These are phyloP conservation scores for Stemphylium beticola DNA, from an alignment of 2,329 filamentous ascomycete genomes.

Conservation along the genomic window DNA sequence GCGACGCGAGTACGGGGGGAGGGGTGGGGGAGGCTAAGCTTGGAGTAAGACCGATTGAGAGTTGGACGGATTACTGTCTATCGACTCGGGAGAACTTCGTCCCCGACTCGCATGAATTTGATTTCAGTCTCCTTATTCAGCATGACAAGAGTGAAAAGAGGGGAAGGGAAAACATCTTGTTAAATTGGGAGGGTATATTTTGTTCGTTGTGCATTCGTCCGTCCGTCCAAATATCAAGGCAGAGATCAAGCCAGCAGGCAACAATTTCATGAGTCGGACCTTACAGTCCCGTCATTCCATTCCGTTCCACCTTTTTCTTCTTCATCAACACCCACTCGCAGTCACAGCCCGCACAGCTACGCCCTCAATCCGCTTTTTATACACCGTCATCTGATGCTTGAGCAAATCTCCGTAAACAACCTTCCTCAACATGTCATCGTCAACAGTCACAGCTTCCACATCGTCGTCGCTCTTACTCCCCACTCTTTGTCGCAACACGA, in stretches of 20 bases:
- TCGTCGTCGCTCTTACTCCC: conserved; percentile 53
- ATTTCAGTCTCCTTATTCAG: not conserved
- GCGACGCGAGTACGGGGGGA: no score
- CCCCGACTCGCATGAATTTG: not conserved
- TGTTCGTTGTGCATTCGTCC: not conserved
- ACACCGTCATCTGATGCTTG: conserved; percentile 80
- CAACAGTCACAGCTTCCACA: conserved; percentile 71
- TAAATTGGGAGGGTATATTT: no score
- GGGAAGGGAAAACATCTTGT: no score
- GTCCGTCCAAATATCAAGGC: not conserved
- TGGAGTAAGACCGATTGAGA: not conserved
- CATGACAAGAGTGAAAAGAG: no score
- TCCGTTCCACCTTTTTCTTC: not conserved
- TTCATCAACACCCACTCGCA: conserved; percentile 39
- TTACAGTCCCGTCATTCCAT: not conserved
- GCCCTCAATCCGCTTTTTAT: conserved; percentile 72
- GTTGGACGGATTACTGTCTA: not conserved
- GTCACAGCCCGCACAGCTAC: conserved; percentile 74
- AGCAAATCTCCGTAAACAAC: conserved; percentile 83
- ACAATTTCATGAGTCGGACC: not conserved
- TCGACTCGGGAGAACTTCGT: not conserved
- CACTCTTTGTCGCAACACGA: conserved; percentile 62
- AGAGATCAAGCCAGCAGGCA: not conserved
- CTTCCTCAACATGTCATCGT: conserved; percentile 70
- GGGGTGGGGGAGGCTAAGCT: no score